These are phyloP conservation scores for Debaryomyces nepalensis DNA, from an alignment of 1,139 yeast species.

Conservation along the genomic window DNA sequence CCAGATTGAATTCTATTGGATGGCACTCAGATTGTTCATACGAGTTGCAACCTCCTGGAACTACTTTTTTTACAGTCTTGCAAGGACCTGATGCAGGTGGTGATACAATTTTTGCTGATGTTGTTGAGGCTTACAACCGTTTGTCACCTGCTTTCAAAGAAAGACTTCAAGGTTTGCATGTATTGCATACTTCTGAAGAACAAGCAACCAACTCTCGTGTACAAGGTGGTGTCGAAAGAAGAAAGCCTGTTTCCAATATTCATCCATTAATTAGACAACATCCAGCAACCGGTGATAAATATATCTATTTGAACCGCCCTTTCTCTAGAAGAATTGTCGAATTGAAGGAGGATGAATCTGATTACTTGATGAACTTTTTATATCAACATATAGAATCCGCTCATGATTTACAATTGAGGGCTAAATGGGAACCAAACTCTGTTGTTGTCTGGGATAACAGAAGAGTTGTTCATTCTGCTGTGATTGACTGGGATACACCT, in stretches of 20 bases:
- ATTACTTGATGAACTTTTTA: constrained; percentile 56
- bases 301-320: constrained; percentile 61
- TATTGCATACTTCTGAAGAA: constrained; percentile 68
- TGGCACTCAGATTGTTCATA: constrained; percentile 78
- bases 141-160: constrained; percentile 64
- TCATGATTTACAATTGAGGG: constrained; percentile 47
- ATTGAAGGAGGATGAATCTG: constrained; percentile 66
- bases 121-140: constrained; percentile 69
- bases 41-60: constrained; percentile 71
- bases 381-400: constrained; percentile 51
- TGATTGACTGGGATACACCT: constrained; percentile 62
- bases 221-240: constrained; percentile 65
- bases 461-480: constrained; percentile 64
- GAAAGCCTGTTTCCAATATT: constrained; percentile 58
- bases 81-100: constrained; percentile 73
- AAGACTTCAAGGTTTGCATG: constrained; percentile 60
- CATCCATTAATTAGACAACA: constrained; percentile 74
- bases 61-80: constrained; percentile 62
- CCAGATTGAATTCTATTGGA: constrained; percentile 36
- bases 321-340: constrained; percentile 68
- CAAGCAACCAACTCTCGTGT: constrained; percentile 62
- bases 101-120: constrained; percentile 71
- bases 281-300: constrained; percentile 68
- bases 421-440: constrained; percentile 50
- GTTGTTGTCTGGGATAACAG: constrained; percentile 78